Conservation (phyloP, 345 rosid genomes). For the Eucalyptus fibrosa region DNA sequence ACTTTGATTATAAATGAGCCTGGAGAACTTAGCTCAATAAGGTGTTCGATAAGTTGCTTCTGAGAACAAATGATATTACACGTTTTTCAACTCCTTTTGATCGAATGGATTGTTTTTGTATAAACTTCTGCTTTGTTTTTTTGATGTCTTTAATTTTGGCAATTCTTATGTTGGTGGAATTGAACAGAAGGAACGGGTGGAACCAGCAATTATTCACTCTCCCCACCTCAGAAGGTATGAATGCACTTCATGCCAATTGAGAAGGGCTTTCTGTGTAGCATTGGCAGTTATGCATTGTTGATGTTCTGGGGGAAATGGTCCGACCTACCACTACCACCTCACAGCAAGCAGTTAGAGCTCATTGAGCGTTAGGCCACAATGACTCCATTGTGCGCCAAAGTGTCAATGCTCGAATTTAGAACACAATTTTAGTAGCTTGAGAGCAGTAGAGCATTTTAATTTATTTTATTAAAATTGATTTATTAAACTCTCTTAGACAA, state of each 20-base stretch:
- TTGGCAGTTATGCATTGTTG: not conserved
- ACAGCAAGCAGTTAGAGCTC: not conserved
- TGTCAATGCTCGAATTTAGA: not conserved
- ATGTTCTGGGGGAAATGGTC: not conserved
- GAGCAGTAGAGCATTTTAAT: not conserved
- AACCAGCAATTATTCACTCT: accelerated
- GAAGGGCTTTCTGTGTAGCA: not conserved
- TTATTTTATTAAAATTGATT: not conserved
- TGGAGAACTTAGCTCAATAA: too few species aligned
- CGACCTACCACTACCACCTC: not conserved
- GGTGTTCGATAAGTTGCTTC: not conserved
- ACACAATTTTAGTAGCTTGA: not conserved
- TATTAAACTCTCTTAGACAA: not conserved
- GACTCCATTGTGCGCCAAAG: accelerated
- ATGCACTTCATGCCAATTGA: not conserved
- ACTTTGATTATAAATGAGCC: too few species aligned
- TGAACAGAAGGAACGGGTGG: accelerated
- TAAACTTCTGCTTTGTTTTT: accelerated
- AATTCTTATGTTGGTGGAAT: not conserved
- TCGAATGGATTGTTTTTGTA: not conserved
- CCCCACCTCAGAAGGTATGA: not conserved
- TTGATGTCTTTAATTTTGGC: accelerated
- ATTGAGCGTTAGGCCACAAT: not conserved
- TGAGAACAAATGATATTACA: accelerated
- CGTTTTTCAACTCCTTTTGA: not conserved